Evolutionary conservation across 176 grass and related monocot genomes (phyloP).

Genomic region (Avena eriantha): DNA sequence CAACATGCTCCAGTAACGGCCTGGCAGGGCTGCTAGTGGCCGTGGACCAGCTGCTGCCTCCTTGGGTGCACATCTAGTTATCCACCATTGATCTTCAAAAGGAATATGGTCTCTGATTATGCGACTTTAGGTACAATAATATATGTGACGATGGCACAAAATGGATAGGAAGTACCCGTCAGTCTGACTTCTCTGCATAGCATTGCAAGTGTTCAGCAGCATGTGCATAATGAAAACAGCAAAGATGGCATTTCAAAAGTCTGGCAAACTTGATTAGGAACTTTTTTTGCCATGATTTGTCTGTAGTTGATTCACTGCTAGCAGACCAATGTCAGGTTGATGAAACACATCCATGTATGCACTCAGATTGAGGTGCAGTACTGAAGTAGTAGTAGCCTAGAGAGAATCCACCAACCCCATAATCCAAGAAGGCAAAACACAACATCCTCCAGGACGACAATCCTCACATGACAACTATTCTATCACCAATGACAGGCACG

Average conservation of each 20-base stretch:
- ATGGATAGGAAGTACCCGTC: background rate
- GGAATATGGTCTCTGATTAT: conserved; percentile 23
- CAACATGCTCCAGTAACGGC: background rate
- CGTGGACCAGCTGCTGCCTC: conserved; percentile 7
- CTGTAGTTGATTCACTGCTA: background rate
- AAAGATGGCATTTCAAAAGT: background rate
- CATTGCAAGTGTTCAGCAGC: background rate
- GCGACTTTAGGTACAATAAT: background rate
- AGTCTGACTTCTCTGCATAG: background rate
- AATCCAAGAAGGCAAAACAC: background rate
- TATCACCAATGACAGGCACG: background rate
- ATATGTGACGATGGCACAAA: background rate
- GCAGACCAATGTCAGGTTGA: background rate
- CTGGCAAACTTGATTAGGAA: conserved; percentile 17
- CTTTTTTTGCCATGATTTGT: background rate
- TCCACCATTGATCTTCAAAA: conserved; percentile 20
- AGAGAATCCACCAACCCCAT: background rate
- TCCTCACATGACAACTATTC: background rate
- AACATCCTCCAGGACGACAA: background rate
- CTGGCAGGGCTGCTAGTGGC: background rate
- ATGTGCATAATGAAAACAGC: background rate
- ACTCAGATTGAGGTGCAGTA: too few relatives aligned
- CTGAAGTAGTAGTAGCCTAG: background rate
- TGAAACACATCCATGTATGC: background rate
- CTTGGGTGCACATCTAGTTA: conserved; percentile 32